phyloP scores from a whole-genome alignment of 495 filamentous ascomycete genomes.

The Tetracladium setigerum region DNA sequence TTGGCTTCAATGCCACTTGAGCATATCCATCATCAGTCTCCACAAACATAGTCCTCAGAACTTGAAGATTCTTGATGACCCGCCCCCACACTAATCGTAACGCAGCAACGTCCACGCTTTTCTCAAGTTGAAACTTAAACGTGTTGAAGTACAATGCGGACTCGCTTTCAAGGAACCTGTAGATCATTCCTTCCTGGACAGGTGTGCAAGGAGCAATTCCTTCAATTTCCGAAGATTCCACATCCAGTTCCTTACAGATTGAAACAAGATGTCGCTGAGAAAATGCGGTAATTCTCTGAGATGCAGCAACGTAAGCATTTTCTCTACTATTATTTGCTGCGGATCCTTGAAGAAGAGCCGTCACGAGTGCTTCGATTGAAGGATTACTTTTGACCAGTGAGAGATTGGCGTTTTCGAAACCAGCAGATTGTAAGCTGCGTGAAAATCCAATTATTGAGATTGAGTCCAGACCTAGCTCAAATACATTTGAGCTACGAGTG shows the following conservation, averaged over 20 bases:
- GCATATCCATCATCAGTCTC: slow-evolving; percentile 61
- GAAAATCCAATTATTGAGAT: slow-evolving; percentile 66
- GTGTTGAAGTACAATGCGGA: slow-evolving; percentile 59
- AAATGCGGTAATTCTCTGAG: slow-evolving; percentile 50
- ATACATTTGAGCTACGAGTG: slow-evolving; percentile 54
- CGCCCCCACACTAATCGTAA: slow-evolving; percentile 45
- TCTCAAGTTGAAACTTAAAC: slow-evolving; percentile 50
- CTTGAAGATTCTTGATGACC: slow-evolving; percentile 38
- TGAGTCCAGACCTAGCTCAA: slow-evolving; percentile 76
- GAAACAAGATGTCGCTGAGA: slow-evolving; percentile 42
- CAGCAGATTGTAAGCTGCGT: slow-evolving; percentile 39
- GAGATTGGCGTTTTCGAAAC: slow-evolving; percentile 48
- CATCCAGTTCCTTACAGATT: slow-evolving; percentile 37
- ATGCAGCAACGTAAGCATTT: slow-evolving; percentile 32
- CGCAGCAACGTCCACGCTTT: slow-evolving; percentile 28
- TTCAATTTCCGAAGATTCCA: slow-evolving; percentile 46
- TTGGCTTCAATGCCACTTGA: slow-evolving; percentile 52
- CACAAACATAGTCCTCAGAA: slow-evolving; percentile 61
- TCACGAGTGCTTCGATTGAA: slow-evolving; percentile 38
- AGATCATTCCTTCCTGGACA: slow-evolving; percentile 74
- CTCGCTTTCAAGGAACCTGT: slow-evolving; percentile 49
- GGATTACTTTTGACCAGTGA: slow-evolving; percentile 61
- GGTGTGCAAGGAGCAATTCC: slow-evolving; percentile 69
- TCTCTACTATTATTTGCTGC: slow-evolving; percentile 8
- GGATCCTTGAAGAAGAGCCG: slow-evolving; percentile 26